These are phyloP conservation scores for Hypoxylon sp. DNA, from an alignment of 2,329 filamentous ascomycete species.

Conservation along the genomic window DNA sequence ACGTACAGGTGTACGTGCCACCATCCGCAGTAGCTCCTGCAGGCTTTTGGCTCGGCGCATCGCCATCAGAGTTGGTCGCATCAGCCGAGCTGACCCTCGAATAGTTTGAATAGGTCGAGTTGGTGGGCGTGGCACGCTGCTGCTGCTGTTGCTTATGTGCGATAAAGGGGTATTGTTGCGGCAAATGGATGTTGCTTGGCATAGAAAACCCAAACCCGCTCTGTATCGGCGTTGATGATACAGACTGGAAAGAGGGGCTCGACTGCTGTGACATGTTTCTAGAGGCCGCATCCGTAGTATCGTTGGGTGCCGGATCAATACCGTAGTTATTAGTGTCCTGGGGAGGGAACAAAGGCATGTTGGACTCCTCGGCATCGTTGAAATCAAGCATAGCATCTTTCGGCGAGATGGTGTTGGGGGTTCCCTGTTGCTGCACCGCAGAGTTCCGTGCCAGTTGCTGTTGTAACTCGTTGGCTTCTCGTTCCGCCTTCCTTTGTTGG, in stretches of 20 bases:
- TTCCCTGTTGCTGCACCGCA: conserved; percentile 54
- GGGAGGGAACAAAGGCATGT: conserved; percentile 77
- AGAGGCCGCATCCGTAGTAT: conserved; percentile 28
- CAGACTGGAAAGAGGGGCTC: conserved; percentile 40
- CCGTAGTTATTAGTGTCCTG: conserved; percentile 58
- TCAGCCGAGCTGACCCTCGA: conserved; percentile 55
- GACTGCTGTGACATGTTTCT: conserved; percentile 40
- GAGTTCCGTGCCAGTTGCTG: conserved; percentile 53
- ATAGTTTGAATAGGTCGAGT: conserved; percentile 51
- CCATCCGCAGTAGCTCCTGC: conserved; percentile 73
- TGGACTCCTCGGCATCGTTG: conserved; percentile 73
- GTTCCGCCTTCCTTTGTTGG: conserved; percentile 68
- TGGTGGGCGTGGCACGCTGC: conserved; percentile 49
- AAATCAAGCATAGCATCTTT: conserved; percentile 92
- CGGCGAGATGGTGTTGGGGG: conserved; percentile 89
- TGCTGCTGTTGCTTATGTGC: conserved; percentile 46
- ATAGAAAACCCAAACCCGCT: conserved; percentile 49
- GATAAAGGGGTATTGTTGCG: conserved; percentile 48
- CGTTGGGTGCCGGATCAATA: conserved; percentile 43
- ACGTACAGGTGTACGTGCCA: conserved; percentile 95
- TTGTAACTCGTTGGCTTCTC: conserved; percentile 60
- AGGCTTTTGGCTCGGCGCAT: conserved; percentile 59
- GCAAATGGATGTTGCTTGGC: conserved; percentile 48
- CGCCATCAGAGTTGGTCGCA: conserved; percentile 50
- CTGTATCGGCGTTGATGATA: conserved; percentile 42